Evolutionary conservation across 2,329 filamentous ascomycete genomes (phyloP).

Genomic region (Fusarium multiceps): DNA sequence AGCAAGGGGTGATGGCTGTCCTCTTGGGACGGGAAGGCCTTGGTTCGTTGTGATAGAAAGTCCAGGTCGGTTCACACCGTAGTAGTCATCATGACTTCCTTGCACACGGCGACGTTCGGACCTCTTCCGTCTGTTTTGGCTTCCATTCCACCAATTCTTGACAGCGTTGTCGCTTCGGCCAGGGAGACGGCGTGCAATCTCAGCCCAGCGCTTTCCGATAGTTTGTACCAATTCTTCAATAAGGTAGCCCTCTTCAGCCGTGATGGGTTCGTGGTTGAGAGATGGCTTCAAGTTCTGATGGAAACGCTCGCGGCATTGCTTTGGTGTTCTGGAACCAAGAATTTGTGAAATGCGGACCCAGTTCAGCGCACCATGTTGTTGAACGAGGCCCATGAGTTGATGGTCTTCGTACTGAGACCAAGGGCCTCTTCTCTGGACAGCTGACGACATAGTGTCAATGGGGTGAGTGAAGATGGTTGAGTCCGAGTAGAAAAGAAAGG

Average conservation of each 20-base stretch:
- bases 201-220: constrained; percentile 90
- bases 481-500: not conserved
- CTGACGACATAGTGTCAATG: constrained; percentile 28
- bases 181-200: constrained; percentile 84
- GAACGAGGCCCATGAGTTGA: constrained; percentile 76
- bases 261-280: constrained; percentile 79
- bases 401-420: constrained; percentile 85
- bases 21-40: constrained; percentile 22
- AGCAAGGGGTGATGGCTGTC: constrained; percentile 31
- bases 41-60: constrained; percentile 46
- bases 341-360: constrained; percentile 88
- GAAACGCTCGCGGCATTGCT: constrained; percentile 94
- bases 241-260: constrained; percentile 72
- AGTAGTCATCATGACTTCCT: constrained; percentile 38
- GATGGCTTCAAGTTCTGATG: constrained; percentile 90
- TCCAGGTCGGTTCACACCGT: constrained; percentile 42
- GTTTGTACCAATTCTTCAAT: constrained; percentile 83
- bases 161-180: constrained; percentile 94
- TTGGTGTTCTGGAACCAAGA: constrained; percentile 83
- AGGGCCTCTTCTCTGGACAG: constrained; percentile 69
- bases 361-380: constrained; percentile 79
- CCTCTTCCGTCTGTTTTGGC: constrained; percentile 81
- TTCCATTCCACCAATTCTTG: constrained; percentile 98
- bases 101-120: constrained; percentile 54
- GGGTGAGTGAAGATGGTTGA: not conserved